A percentile compares a stretch with the other conserved stretches of the same genome.
Evolutionary conservation across 2,329 filamentous ascomycete genomes (phyloP).

Genomic region (Karstenula rhodostoma): DNA sequence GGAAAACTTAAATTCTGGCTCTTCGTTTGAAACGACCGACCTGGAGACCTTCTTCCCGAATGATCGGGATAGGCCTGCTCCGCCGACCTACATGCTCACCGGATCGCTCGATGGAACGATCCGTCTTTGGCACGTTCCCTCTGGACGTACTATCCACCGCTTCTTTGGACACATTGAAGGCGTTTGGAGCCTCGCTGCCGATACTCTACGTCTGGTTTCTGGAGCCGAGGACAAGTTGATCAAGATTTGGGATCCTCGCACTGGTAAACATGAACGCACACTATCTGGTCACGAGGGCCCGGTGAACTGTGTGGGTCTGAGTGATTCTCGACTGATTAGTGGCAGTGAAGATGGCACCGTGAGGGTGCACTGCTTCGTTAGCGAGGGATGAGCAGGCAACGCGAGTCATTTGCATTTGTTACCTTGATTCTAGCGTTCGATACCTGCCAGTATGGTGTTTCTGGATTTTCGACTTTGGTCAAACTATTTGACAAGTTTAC

Average conservation of each 20-base stretch:
- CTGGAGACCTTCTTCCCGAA: constrained; percentile 63
- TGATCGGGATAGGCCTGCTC: constrained; percentile 71
- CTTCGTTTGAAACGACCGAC: constrained; percentile 20
- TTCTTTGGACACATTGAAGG: constrained; percentile 98
- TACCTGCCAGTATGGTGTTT: constrained; percentile 1
- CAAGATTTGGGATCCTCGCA: constrained; percentile 93
- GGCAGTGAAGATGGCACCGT: constrained; percentile 95
- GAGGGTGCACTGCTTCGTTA: constrained; percentile 62
- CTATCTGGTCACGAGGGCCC: constrained; percentile 91
- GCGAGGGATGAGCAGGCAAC: constrained; percentile 1
- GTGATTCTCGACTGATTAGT: constrained; percentile 87
- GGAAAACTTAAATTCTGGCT: constrained; percentile 23
- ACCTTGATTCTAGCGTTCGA: constrained; percentile 3
- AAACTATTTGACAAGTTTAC: not conserved
- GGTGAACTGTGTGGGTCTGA: constrained; percentile 91
- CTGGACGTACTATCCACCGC: constrained; percentile 83
- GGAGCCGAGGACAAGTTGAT: constrained; percentile 94
- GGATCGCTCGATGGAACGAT: constrained; percentile 91
- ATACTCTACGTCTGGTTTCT: constrained; percentile 85
- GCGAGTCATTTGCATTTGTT: not conserved
- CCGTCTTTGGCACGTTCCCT: constrained; percentile 87
- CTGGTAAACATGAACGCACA: constrained; percentile 89
- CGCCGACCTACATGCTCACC: constrained; percentile 91
- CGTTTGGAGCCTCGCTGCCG: constrained; percentile 90
- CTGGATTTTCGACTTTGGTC: not conserved